Evolutionary conservation across 495 filamentous ascomycete genomes (phyloP), one percentile per base, ranked within the genome.

Genomic region (Aspergillus bertholletiae): DNA sequence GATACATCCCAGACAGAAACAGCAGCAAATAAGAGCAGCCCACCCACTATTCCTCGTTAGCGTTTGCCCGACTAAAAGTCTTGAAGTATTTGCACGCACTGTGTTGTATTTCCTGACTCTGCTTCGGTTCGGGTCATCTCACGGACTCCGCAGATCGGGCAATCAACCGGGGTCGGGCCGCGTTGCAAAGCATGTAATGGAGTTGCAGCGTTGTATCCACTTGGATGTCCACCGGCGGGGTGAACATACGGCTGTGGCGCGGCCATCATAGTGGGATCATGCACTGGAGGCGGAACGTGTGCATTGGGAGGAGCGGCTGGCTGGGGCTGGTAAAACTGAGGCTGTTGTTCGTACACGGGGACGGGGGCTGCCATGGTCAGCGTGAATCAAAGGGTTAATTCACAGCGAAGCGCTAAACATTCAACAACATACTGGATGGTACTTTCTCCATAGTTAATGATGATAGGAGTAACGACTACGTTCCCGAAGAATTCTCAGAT

Each of bases 1-100:
- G 50, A 82, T 74, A 53, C 77, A 82, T 43, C 78, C 75, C 20
- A 82, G 62, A 55, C 75, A 78, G 62, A 67, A 65, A 56, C 69
- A 78, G 62, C 67, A 73, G 59, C 75, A 76, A 20, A 74, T 24
- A 2, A 74, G 47, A n/a, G 69, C 68, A 23, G 80, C 81, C 76
- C 75, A 80, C 0, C 64, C 74, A 68, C 79, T 83, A 54, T 49
- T 2, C 12, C 48, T 40, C 27, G 27, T 22, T 54, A 27, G 15
- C 35, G 13, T 12, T 24, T 11, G 4, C n/a, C 20, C 26, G 8
- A 15, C 8, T 15, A 4, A 9, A 5, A 3, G 6, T 9, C 8
- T 5, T 1, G 49, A 0, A 39, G 4, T n/a, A 15, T 17, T 11
- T 26, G 18, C 43, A 70, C 77, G 59, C 67, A 81, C 79, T 81